Percentiles rank a stretch among this genome's conserved stretches.
phyloP scores from a whole-genome alignment of 768 basidiomycete genomes.

The Rhizopogon vulgaris region DNA sequence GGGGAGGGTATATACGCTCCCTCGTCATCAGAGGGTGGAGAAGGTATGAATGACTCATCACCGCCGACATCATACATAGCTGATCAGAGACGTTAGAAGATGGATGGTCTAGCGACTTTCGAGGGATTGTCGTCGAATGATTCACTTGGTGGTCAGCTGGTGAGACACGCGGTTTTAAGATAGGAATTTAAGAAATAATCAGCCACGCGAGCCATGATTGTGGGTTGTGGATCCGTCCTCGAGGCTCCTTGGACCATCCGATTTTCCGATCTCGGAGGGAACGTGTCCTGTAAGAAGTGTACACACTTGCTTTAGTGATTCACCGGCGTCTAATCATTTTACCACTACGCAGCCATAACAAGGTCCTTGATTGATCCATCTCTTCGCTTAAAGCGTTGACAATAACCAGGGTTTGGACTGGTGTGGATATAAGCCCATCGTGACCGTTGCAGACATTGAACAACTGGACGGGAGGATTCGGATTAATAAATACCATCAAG shows the following conservation, averaged over 20 bases:
- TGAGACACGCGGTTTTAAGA: background rate
- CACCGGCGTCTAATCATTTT: background rate
- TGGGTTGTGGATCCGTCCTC: constrained; percentile 9
- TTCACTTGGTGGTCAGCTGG: background rate
- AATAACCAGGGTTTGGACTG: background rate
- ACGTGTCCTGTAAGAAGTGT: background rate
- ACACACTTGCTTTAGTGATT: background rate
- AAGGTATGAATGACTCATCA: constrained; percentile 25
- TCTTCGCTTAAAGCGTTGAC: background rate
- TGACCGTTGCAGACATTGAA: background rate
- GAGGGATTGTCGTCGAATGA: background rate
- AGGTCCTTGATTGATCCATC: background rate
- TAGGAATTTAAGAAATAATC: background rate
- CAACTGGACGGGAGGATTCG: constrained; percentile 2
- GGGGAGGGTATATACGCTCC: background rate
- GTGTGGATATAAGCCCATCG: background rate
- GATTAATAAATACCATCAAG: constrained; percentile 9
- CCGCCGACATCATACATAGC: constrained; percentile 18
- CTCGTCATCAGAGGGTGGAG: constrained; percentile 16
- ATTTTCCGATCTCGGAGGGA: background rate
- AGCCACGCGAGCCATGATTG: constrained; percentile 1
- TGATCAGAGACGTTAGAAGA: background rate
- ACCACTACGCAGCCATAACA: too few relatives aligned
- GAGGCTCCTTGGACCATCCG: constrained; percentile 5
- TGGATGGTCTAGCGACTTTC: background rate